phyloP scores from a whole-genome alignment of 225 moss, liverwort and hornwort species.

The Sphagnum tenellum region DNA sequence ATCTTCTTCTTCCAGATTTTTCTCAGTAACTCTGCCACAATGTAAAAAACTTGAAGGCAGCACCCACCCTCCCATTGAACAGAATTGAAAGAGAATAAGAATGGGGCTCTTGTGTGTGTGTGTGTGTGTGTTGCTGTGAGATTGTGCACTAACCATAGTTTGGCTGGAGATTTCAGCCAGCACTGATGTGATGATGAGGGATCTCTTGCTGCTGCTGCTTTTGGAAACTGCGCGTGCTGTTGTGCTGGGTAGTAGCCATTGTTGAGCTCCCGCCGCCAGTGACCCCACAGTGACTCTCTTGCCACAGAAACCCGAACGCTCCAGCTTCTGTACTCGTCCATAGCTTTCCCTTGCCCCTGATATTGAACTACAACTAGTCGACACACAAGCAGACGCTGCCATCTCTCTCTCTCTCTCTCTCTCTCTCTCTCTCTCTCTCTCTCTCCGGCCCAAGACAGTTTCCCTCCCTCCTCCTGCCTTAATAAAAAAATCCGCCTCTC shows the following conservation, averaged over 20 bases:
- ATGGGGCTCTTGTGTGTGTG: too few species aligned
- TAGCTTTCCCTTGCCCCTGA: slow-evolving; percentile 12
- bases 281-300: slow-evolving; percentile 15
- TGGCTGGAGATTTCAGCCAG: slow-evolving; percentile 31
- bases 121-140: background rate
- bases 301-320: slow-evolving; percentile 25
- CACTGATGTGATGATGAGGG: slow-evolving; percentile 26
- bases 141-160: slow-evolving; percentile 14
- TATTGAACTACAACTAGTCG: slow-evolving; percentile 16
- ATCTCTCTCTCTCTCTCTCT: slow-evolving; percentile 3
- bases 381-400: slow-evolving; percentile 29
- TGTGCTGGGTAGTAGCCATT: slow-evolving; percentile 6
- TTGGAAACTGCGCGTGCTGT: background rate
- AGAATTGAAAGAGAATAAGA: too few species aligned
- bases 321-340: slow-evolving; percentile 7
- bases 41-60: background rate
- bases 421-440: background rate
- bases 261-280: slow-evolving; percentile 16
- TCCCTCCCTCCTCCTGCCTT: background rate
- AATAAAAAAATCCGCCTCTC: background rate
- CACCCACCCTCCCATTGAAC: background rate
- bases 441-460: background rate
- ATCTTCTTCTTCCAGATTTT: background rate
- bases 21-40: background rate
- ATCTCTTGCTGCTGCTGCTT: background rate